Conservation (phyloP, 768 basidiomycete genomes). For the Mycena belliarum region DNA sequence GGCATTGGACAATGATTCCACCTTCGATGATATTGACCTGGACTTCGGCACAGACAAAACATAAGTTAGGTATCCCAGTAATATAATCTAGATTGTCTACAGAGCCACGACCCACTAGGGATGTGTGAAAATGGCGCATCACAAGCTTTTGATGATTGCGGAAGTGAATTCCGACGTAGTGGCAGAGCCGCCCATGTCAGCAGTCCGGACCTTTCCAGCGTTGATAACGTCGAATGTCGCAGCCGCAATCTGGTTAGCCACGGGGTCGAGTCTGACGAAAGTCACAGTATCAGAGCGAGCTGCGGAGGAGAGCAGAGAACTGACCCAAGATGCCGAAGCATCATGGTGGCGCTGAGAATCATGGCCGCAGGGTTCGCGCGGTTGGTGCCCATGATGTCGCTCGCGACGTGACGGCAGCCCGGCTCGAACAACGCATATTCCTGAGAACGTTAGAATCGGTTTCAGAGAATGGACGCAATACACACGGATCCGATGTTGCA, state of each 20-base stretch:
- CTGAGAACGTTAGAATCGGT: constrained; percentile 34
- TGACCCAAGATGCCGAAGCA: constrained; percentile 94
- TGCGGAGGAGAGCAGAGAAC: constrained; percentile 27
- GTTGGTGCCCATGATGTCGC: constrained; percentile 95
- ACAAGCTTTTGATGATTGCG: constrained; percentile 82
- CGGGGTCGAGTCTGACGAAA: constrained; percentile 74
- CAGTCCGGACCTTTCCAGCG: constrained; percentile 84
- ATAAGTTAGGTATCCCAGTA: constrained; percentile 25
- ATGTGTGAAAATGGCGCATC: constrained; percentile 21
- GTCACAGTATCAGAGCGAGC: constrained; percentile 4
- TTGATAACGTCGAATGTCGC: constrained; percentile 94
- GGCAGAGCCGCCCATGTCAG: constrained; percentile 93
- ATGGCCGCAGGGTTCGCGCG: constrained; percentile 97
- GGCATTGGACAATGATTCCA: constrained; percentile 45
- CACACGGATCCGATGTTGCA: constrained; percentile 93
- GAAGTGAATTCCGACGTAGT: constrained; percentile 95
- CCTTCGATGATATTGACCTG: constrained; percentile 49
- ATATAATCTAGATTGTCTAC: constrained; percentile 19
- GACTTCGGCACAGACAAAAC: constrained; percentile 24
- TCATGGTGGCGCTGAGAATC: constrained; percentile 96
- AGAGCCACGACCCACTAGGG: constrained; percentile 8
- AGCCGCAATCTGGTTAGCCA: constrained; percentile 91
- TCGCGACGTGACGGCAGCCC: constrained; percentile 93
- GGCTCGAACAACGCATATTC: constrained; percentile 99
- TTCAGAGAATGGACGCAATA: neutral